Base-by-base conservation (phyloP, 2,329 filamentous ascomycete genomes). In the Aureobasidium sp. region DNA sequence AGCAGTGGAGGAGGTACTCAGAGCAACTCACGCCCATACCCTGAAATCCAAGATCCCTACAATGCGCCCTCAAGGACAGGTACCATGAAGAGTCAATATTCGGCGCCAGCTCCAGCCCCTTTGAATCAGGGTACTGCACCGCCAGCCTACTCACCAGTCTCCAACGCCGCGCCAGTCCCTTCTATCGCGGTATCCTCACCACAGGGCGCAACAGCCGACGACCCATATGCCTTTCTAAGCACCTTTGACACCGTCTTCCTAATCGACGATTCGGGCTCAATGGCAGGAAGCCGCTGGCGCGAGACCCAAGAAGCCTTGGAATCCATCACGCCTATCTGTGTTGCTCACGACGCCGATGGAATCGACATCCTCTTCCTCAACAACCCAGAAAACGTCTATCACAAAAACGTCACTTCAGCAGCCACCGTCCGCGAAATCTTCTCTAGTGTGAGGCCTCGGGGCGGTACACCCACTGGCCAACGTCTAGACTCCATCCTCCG, bases 341-440 rank as follows among this genome's bases (percentile, higher is more conserved):
- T 93, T 1, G 76, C 83, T 5, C 90, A 93, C 77, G 95, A 98
- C 76, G 80, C 83, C 0, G 93, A 98, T 77, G 95, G 95, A 27
- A 90, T 98, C 71, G 95, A 98, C 75, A 83, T 98, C 69, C 94
- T 93, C 85, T 98, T 98, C 78, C 84, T 98, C 43, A 98, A 98
- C 80, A 87, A 92, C 75, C 68, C 76, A 67, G 81, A 84, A n/a
- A 77, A 80, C 0, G 80, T 83, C 0, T 88, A 87, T 6, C 95
- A 93, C 79, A 83, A 84, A 70, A 89, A 92, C 67, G 85, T 98
- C 69, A 87, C 77, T 0, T 82, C 84, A 1, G 79, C 88, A 0
- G 76, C 73, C 0, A 83, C 85, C 0, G 90, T 98, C 6, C 82
- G 86, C 48, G 78, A 84, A 27, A 90, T 97, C 69, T 98, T 98